Percentiles rank a stretch among this genome's conserved stretches.
Evolutionary conservation across 2,329 filamentous ascomycete genomes (phyloP).

Genomic region (Arthrinium puccinioides): DNA sequence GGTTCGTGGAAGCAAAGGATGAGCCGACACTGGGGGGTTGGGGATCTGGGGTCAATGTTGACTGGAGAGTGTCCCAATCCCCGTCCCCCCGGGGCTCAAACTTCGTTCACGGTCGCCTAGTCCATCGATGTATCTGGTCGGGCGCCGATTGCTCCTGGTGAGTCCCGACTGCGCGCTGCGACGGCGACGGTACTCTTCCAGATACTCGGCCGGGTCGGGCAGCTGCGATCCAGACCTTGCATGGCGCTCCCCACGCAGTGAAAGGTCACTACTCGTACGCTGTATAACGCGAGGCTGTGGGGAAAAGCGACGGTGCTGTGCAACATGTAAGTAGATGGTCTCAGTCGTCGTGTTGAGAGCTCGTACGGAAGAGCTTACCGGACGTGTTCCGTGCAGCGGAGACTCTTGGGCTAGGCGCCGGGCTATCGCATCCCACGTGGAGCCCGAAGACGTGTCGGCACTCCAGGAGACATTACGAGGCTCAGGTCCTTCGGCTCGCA

Average conservation of each 20-base stretch:
- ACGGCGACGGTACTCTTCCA: conserved; percentile 2
- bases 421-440: too few species aligned
- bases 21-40: conserved; percentile 73
- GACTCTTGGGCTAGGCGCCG: too few species aligned
- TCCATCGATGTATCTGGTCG: conserved; percentile 47
- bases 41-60: conserved; percentile 73
- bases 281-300: too few species aligned
- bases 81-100: conserved; percentile 61
- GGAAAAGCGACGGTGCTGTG: too few species aligned
- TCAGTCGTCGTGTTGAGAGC: too few species aligned
- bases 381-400: too few species aligned
- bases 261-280: too few species aligned
- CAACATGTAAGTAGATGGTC: too few species aligned
- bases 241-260: too few species aligned
- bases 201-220: conserved; percentile 5
- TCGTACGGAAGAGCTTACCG: too few species aligned
- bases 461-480: conserved; percentile 1
- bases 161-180: background rate
- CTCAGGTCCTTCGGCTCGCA: conserved; percentile 1
- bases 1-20: conserved; percentile 68
- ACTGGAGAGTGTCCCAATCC: conserved; percentile 74
- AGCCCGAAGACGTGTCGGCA: too few species aligned
- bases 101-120: conserved; percentile 81
- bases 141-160: conserved; percentile 4
- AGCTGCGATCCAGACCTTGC: background rate